Conservation (phyloP, 73 alveolate species). For the Blepharisma japonicum region DNA sequence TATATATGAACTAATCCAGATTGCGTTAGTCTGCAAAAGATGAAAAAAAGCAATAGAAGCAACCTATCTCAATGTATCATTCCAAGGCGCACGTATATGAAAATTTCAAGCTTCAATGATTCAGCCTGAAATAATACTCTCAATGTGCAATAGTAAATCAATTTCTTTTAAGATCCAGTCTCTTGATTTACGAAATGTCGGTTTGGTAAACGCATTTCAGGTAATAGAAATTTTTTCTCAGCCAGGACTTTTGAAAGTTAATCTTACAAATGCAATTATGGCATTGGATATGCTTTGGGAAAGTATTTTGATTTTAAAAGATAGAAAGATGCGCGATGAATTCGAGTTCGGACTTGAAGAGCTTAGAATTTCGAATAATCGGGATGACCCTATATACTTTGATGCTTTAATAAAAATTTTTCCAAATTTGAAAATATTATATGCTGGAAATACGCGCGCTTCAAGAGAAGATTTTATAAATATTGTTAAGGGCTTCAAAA, state of each 20-base stretch:
- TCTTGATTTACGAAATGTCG: constrained; percentile 10
- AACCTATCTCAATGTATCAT: background rate
- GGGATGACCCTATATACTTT: background rate
- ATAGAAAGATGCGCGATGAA: too few species aligned
- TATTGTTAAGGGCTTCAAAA: background rate
- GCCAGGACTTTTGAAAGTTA: background rate
- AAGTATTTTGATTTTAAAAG: background rate
- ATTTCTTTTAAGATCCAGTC: too few species aligned
- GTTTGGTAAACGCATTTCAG: background rate
- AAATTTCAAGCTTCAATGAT: too few species aligned
- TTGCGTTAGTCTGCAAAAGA: background rate
- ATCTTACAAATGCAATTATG: background rate
- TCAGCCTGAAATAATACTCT: too few species aligned
- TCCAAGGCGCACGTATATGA: background rate
- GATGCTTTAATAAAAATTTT: background rate
- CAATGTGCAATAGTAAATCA: too few species aligned
- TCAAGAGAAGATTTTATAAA: background rate
- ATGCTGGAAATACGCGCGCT: constrained; percentile 12
- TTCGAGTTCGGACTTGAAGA: background rate
- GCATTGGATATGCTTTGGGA: background rate
- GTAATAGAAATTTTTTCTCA: background rate
- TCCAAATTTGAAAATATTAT: background rate
- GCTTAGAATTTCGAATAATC: background rate
- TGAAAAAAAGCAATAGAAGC: background rate
- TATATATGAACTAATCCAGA: background rate